These are phyloP conservation scores for Colletotrichum orchidophilum DNA, from an alignment of 2,329 filamentous ascomycete species.

Conservation along the genomic window DNA sequence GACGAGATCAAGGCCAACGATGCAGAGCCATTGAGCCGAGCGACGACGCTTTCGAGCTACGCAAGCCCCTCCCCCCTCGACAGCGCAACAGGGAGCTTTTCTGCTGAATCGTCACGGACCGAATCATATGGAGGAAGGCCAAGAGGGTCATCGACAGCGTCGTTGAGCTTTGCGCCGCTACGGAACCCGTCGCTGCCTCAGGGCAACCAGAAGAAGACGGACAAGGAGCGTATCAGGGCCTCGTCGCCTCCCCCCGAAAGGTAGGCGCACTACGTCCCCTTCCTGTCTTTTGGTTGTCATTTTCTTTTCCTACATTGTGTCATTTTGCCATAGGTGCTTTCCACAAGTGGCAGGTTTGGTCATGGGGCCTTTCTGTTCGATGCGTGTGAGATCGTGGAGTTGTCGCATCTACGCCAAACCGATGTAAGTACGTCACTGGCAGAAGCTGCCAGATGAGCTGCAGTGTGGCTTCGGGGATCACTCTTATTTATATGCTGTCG, in stretches of 20 bases:
- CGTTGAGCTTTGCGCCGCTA: conserved; percentile 57
- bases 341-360: background rate
- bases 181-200: conserved; percentile 57
- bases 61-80: conserved; percentile 19
- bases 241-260: conserved; percentile 60
- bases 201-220: conserved; percentile 55
- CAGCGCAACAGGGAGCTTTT: conserved; percentile 21
- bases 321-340: too few relatives aligned
- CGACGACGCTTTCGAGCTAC: conserved; percentile 24
- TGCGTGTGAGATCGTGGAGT: background rate
- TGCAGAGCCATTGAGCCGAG: conserved; percentile 13
- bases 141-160: conserved; percentile 56
- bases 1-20: background rate
- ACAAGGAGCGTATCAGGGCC: conserved; percentile 51
- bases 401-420: background rate
- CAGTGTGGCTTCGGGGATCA: conserved; percentile 1
- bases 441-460: conserved; percentile 1
- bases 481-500: conserved; percentile 1
- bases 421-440: background rate
- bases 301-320: background rate
- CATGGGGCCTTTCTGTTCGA: background rate
- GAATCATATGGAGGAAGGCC: conserved; percentile 7
- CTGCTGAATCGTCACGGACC: conserved; percentile 15
- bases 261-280: conserved; percentile 46
- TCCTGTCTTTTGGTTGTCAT: background rate